Base-by-base conservation (phyloP, 768 basidiomycete species). In the Termitomyces sp. region DNA sequence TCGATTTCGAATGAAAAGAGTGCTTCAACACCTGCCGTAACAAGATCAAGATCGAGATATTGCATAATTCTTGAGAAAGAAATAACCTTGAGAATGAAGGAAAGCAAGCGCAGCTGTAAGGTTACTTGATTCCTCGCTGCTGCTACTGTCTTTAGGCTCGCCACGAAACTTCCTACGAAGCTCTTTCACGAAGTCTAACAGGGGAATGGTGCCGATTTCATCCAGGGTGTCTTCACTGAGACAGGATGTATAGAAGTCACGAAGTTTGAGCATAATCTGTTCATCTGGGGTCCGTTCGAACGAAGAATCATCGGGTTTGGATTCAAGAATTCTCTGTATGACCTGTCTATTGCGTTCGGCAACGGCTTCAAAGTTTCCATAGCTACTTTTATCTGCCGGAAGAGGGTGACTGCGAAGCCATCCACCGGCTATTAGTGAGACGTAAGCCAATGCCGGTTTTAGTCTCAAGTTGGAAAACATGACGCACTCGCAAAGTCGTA, bases 401-500 rank as follows among this genome's bases (percentile, higher is more conserved):
- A 99, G 79, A 32, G 92, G 89, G 68, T 98, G 86, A 0, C 76
- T 72, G 42, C 81, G 81, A 20, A 90, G 77, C 96, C 96, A 99
- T 13, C 94, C 94, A 18, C 92, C 92, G 66, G 88, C 92, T 95
- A 57, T 37, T 22, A 43, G 12, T 22, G 29, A 18, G 24, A 47
- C 13, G 16, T 41, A 16, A 52, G 56, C 56, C 16, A 47, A 51
- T 42, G 18, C 34, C 16, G 20, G 29, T 37, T n/a, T 12, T 29
- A 44, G n/a, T 44, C 24, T 1, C 62, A 22, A 44, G 46, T 58
- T 51, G 39, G 53, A 55, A 43, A 56, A 42, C 49, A 53, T 13
- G 9, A 85, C 92, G 65, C 66, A 95, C 94, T 95, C 10, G 94
- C 85, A 72, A 86, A 98, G 61, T 88, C 83, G 67, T 94, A 98